Conservation (phyloP, 345 rosid species). For the Hypericum perforatum region DNA sequence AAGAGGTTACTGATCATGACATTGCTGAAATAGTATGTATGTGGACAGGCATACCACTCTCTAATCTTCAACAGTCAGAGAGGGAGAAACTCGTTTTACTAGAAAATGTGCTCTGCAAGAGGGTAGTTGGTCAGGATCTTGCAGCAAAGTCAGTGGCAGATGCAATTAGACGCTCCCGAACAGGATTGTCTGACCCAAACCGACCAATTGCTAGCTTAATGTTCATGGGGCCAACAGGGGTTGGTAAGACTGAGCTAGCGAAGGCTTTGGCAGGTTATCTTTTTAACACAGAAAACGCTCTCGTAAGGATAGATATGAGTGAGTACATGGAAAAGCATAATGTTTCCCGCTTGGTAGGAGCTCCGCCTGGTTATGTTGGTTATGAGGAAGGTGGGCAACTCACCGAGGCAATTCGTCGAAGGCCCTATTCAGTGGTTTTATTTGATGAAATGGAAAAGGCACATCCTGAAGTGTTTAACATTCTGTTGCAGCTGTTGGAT, state of each 20-base stretch:
- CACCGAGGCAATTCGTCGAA: not conserved
- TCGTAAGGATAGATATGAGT: slow-evolving; percentile 3
- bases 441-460: slow-evolving; percentile 72
- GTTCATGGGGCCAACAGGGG: slow-evolving; percentile 3
- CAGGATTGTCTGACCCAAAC: not conserved
- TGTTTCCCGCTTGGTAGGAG: not conserved
- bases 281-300: not conserved
- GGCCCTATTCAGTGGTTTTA: not conserved
- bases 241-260: slow-evolving; percentile 7
- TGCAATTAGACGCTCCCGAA: not conserved
- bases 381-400: slow-evolving; percentile 9
- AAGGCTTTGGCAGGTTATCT: slow-evolving; percentile 2
- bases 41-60: not conserved
- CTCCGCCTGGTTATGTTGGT: slow-evolving; percentile 7
- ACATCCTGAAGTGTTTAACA: not conserved
- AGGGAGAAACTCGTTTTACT: not conserved
- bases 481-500: not conserved
- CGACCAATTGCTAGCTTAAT: not conserved
- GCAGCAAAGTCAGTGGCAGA: slow-evolving; percentile 1
- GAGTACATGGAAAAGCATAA: slow-evolving; percentile 3
- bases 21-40: slow-evolving; percentile 4
- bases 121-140: slow-evolving; percentile 6
- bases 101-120: not conserved
- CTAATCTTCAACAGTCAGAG: slow-evolving; percentile 3
- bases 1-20: no score